Evolutionary conservation across 208 protist genomes (phyloP).

Genomic region (Trypanosoma boissoni): DNA sequence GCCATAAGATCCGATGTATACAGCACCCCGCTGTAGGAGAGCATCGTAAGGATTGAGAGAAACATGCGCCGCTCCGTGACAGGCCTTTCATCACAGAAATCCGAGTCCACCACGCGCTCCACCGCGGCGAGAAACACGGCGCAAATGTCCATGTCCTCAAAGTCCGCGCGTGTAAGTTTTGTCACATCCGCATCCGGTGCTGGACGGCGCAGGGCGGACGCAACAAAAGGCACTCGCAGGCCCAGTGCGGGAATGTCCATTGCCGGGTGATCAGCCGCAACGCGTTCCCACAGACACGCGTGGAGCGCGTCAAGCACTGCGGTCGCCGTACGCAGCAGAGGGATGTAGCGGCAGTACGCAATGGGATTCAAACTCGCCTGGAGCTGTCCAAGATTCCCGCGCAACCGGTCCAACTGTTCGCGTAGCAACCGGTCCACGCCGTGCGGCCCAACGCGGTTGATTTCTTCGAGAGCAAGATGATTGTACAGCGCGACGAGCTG

Average conservation of each 20-base stretch:
- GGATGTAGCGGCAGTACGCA: slow-evolving; percentile 71
- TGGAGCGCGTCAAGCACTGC: slow-evolving; percentile 67
- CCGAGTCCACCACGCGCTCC: slow-evolving; percentile 62
- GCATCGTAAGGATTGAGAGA: slow-evolving; percentile 72
- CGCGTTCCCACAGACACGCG: slow-evolving; percentile 87
- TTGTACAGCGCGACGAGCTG: slow-evolving; percentile 86
- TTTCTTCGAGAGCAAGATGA: slow-evolving; percentile 63
- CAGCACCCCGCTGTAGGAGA: slow-evolving; percentile 78
- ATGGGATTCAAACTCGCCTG: slow-evolving; percentile 53
- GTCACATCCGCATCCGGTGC: neutral
- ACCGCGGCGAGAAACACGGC: slow-evolving; percentile 70
- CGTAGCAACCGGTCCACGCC: slow-evolving; percentile 55
- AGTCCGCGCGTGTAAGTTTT: slow-evolving; percentile 38
- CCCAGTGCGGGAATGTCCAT: slow-evolving; percentile 66
- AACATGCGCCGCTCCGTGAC: slow-evolving; percentile 70
- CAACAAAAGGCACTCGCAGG: slow-evolving; percentile 73
- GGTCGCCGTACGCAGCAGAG: slow-evolving; percentile 41
- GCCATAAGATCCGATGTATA: slow-evolving; percentile 77
- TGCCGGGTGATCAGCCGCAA: slow-evolving; percentile 61
- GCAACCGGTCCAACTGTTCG: slow-evolving; percentile 60
- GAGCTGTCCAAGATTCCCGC: slow-evolving; percentile 64
- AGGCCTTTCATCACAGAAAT: slow-evolving; percentile 51
- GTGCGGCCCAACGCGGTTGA: slow-evolving; percentile 58
- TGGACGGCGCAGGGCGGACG: slow-evolving; percentile 62
- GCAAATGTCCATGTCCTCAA: slow-evolving; percentile 81